Conservation (phyloP, 2,329 filamentous ascomycete genomes). For the Botryotinia narcissicola region DNA sequence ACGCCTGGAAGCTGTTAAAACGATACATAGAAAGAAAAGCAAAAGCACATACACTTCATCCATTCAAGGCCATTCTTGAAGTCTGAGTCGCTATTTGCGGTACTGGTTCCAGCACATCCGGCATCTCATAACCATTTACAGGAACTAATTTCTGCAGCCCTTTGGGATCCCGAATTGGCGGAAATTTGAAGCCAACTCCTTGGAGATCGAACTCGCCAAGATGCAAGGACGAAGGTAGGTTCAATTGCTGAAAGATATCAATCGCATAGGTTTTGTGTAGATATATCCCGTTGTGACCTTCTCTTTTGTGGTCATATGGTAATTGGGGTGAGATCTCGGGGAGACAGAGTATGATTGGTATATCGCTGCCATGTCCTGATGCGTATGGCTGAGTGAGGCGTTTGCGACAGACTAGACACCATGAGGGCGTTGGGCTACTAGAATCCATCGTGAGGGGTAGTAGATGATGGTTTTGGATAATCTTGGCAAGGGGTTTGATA, state of each 20-base stretch:
- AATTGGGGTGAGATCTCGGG: neutral
- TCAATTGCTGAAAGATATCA: neutral
- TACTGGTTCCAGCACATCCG: neutral
- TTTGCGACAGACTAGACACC: neutral
- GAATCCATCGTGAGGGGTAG: neutral
- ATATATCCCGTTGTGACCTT: neutral
- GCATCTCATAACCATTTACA: neutral
- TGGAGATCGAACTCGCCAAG: neutral
- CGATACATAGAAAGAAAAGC: neutral
- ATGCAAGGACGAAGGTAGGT: neutral
- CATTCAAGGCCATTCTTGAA: neutral
- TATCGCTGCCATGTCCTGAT: accelerated
- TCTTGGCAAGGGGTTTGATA: neutral
- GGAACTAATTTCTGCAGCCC: too few species aligned
- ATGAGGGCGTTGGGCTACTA: neutral
- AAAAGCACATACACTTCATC: neutral
- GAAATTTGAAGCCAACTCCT: neutral
- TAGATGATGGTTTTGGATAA: neutral
- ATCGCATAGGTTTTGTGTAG: accelerated
- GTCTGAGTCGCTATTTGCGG: accelerated
- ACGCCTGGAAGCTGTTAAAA: neutral
- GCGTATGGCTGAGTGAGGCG: neutral
- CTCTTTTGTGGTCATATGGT: neutral
- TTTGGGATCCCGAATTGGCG: neutral
- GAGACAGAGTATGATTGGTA: neutral